A percentile compares a stretch with the other conserved stretches of the same genome.
Conservation (phyloP, 2,329 filamentous ascomycete species). For the Arthrobotrys conoides region DNA sequence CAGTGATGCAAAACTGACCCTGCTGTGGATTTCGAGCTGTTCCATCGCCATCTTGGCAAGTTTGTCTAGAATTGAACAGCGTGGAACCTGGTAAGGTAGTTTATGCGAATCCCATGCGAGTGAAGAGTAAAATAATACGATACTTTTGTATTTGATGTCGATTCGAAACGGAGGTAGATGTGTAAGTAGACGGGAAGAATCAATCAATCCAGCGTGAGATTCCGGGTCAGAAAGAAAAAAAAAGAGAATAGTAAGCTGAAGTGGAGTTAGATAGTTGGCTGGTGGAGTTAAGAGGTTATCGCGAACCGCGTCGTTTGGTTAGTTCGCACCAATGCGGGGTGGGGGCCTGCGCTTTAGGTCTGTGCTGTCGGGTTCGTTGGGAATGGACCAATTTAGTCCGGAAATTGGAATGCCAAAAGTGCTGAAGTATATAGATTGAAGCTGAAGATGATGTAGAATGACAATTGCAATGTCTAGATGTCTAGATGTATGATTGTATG, state of each 20-base stretch:
- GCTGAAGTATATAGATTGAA: background rate
- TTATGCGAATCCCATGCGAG: constrained; percentile 16
- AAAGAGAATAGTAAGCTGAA: background rate
- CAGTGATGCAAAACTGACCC: constrained; percentile 73
- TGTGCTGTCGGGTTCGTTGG: constrained; percentile 9
- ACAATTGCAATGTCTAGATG: background rate
- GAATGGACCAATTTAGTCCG: too few species aligned
- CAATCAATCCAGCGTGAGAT: background rate
- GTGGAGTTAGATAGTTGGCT: background rate
- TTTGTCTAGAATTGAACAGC: constrained; percentile 40
- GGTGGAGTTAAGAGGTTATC: constrained; percentile 8
- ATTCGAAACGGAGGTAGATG: background rate
- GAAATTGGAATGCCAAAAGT: background rate
- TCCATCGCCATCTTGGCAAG: constrained; percentile 77
- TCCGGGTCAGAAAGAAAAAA: background rate
- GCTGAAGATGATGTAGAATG: background rate
- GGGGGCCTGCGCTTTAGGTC: constrained; percentile 1
- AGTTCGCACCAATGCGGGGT: constrained; percentile 27
- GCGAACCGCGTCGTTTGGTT: constrained; percentile 41
- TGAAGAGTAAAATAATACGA: background rate
- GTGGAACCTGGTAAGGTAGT: constrained; percentile 17
- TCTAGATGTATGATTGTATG: background rate
- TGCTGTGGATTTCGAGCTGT: constrained; percentile 96
- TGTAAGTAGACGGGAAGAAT: background rate
- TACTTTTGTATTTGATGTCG: background rate